Base-by-base conservation (phyloP, 352 stramenopile genomes). In the Heterotrichella gracilis region DNA sequence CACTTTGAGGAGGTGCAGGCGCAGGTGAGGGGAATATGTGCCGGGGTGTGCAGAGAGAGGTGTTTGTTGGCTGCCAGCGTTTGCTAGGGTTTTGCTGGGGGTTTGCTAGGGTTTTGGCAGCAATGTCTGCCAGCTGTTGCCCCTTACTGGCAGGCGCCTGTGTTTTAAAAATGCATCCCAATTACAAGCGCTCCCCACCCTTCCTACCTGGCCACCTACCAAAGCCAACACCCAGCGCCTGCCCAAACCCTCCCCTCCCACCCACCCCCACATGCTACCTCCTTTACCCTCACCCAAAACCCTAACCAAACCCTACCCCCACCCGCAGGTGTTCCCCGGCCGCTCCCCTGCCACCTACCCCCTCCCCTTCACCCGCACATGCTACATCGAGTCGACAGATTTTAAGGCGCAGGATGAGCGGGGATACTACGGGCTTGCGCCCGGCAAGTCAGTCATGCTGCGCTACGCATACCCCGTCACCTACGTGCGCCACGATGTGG, bases 391-490 rank as follows among this genome's bases (percentile, higher is more conserved):
- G 70, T 71, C 72, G 3, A 74, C 75, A 14, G 84, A 91, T 76
- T 87, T 89, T 69, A 70, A 79, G 40, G 41, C 78, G 42, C 76
- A 83, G 42, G 82, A 87, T 68, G 20, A 23, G 73, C n/a, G 3
- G 25, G 23, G 42, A 63, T 63, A 17, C 14, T 96, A 89, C 75
- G 88, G 92, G 19, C 74, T 97, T 4, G 86, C 90, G 2, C 84
- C 85, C 0, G 84, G 85, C 73, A 95, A 96, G 79, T 80, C 88
- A n/a, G 88, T 95, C 63, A 85, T 86, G 39, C 73, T 96, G 53
- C 95, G 95, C 75, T 96, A 96, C 79, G 88, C 84, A 17, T 85
- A 83, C 73, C 90, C 92, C 41, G 82, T 96, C 25, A 83, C 84
- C 39, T 94, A n/a, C n/a, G n/a, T n/a, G n/a, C n/a, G 85, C 75